A percentile compares a stretch with the other conserved stretches of the same genome.
Conservation (phyloP, 2,329 filamentous ascomycete species). For the Diaporthe helianthi region DNA sequence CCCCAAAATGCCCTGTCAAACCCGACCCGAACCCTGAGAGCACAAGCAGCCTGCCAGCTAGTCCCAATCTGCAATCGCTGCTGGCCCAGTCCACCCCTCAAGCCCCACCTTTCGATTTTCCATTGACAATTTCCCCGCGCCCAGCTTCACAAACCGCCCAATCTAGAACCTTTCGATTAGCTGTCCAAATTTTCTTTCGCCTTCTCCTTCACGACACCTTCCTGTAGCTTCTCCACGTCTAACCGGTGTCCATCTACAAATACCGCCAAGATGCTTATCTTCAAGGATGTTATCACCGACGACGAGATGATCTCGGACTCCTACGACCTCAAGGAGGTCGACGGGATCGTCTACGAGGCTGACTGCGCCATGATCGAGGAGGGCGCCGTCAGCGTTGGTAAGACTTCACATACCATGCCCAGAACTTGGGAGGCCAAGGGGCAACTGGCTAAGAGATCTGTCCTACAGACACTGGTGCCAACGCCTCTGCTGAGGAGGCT, state of each 20-base stretch:
- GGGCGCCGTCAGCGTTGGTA: slow-evolving; percentile 76
- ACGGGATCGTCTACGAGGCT: slow-evolving; percentile 84
- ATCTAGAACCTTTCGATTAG: slow-evolving; percentile 24
- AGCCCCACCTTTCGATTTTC: slow-evolving; percentile 29
- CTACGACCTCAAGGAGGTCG: slow-evolving; percentile 81
- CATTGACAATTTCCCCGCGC: slow-evolving; percentile 34
- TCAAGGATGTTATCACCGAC: slow-evolving; percentile 80
- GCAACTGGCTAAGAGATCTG: neutral
- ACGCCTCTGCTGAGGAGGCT: slow-evolving; percentile 92
- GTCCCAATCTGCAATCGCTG: slow-evolving; percentile 23
- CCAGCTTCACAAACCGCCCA: slow-evolving; percentile 25
- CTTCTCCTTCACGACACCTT: slow-evolving; percentile 23
- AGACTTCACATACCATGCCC: slow-evolving; percentile 48
- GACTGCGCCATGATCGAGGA: slow-evolving; percentile 90
- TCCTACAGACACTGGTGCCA: slow-evolving; percentile 82
- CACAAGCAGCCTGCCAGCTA: slow-evolving; percentile 11
- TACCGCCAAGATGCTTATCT: slow-evolving; percentile 75
- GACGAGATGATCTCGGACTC: slow-evolving; percentile 99
- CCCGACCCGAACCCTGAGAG: slow-evolving; percentile 8
- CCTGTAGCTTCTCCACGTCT: slow-evolving; percentile 29
- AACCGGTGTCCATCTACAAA: slow-evolving; percentile 28
- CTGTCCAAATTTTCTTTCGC: slow-evolving; percentile 28
- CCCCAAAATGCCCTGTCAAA: neutral
- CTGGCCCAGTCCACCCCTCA: slow-evolving; percentile 14
- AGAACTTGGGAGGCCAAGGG: neutral